phyloP scores from a whole-genome alignment of 176 grass and related monocot genomes.

The Musa troglodytarum region DNA sequence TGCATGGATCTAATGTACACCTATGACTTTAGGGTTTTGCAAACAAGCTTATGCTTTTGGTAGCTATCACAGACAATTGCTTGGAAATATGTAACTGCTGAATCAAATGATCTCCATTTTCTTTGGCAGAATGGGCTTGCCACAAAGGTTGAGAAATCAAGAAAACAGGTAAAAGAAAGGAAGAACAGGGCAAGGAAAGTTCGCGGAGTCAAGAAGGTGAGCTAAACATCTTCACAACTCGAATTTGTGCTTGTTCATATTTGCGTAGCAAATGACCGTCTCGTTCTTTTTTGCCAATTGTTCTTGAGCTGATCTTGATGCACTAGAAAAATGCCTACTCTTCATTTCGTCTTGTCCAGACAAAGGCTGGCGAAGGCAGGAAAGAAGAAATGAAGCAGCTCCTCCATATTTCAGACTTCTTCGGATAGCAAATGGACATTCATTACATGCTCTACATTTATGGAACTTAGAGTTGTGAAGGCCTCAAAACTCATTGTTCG shows the following conservation, averaged over 20 bases:
- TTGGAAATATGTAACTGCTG: too few species aligned
- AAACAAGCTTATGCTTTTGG: too few species aligned
- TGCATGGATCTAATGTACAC: too few species aligned
- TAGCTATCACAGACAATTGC: too few species aligned
- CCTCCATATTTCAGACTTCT: not conserved
- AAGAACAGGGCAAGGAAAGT: conserved; percentile 4
- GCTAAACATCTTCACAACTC: not conserved
- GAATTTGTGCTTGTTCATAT: too few species aligned
- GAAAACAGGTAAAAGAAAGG: conserved; percentile 1
- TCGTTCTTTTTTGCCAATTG: not conserved
- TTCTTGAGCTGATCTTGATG: not conserved
- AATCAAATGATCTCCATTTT: not conserved
- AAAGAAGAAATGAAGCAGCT: conserved; percentile 2
- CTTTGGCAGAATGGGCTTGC: not conserved
- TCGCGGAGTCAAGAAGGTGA: conserved; percentile 6
- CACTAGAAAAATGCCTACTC: not conserved
- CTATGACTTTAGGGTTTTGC: too few species aligned
- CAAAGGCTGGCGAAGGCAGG: not conserved
- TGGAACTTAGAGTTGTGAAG: not conserved
- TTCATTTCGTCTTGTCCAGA: not conserved
- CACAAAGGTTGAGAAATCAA: conserved; percentile 1
- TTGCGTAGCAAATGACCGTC: too few species aligned
- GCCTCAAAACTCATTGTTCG: too few species aligned
- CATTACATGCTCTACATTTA: not conserved
- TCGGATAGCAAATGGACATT: not conserved